phyloP scores from a whole-genome alignment of 1,139 yeast genomes.

The Pichia sp. region DNA sequence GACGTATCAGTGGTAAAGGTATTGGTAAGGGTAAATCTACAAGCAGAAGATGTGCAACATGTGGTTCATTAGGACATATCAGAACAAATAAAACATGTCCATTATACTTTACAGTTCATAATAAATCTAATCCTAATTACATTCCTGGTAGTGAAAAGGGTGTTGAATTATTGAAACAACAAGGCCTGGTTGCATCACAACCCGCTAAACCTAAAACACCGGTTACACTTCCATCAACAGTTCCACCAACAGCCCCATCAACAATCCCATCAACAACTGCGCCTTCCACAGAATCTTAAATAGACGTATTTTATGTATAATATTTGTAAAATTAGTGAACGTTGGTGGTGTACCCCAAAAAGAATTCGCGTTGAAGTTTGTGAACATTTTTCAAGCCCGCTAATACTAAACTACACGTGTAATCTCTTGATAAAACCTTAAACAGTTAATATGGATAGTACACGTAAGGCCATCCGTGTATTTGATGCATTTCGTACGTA shows the following conservation, averaged over 20 bases:
- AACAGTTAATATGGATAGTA: constrained; percentile 21
- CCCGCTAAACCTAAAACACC: neutral
- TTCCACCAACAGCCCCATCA: neutral
- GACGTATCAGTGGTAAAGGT: constrained; percentile 49
- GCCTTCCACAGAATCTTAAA: neutral
- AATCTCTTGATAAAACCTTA: neutral
- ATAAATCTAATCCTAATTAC: constrained; percentile 30
- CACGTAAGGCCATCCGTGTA: constrained; percentile 40
- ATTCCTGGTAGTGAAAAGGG: constrained; percentile 28
- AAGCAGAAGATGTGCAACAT: constrained; percentile 82
- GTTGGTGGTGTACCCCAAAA: too few relatives aligned
- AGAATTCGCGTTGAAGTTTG: neutral
- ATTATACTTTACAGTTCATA: constrained; percentile 43
- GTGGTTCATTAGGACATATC: constrained; percentile 94
- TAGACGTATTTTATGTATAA: neutral
- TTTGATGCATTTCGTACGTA: constrained; percentile 65
- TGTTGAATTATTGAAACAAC: constrained; percentile 14
- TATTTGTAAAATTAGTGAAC: neutral
- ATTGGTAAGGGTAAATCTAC: constrained; percentile 74
- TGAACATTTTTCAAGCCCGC: neutral
- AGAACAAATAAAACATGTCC: constrained; percentile 89
- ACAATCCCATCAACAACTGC: neutral
- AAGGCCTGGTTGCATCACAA: constrained; percentile 1
- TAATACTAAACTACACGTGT: neutral
- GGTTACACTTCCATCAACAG: neutral